Evolutionary conservation across 2,329 filamentous ascomycete genomes (phyloP), one percentile per base, ranked within the genome.

Genomic region (Cordyceps farinosa): DNA sequence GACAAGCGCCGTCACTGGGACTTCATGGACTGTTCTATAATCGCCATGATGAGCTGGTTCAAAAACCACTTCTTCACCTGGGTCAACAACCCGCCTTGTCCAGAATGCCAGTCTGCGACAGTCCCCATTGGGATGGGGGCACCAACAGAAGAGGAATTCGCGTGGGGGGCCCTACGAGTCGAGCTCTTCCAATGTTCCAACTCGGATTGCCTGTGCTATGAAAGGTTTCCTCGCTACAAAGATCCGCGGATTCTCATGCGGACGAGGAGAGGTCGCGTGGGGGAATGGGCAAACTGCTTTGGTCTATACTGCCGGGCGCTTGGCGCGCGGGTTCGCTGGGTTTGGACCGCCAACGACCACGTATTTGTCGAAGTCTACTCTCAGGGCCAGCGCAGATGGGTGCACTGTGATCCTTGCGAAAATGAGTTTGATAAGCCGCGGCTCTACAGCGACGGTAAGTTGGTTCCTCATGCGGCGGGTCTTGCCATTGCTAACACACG

Each of bases 351-450:
- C 36, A 94, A 98, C 76, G 95, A 98, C 74, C 91, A 97, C 72
- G 91, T 97, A 27, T 99, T 94, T 94, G 97, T 93, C 1, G 95
- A 98, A 71, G 90, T 98, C 17, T 99, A 97, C 78, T 97, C 93
- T 2, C 90, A 94, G 66, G 92, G 97, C 77, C 90, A 94, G 72
- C 88, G 90, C 74, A 87, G 92, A 73, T 99, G 95, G 95, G 84
- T 98, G 17, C 94, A 98, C 69, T 92, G 97, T 48, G 95, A 99
- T 74, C 88, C 89, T 38, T 97, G 94, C 72, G 95, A 98, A 74
- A 93, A 94, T 73, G 87, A 90, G 1, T 98, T 93, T 92, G 95
- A 99, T 74, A 92, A 94, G 71, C 95, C 95, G 59, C 85, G 91
- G 53, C 83, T 97, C 10, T 98, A 98, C 77, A 87, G 92, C 7